These are phyloP conservation scores for Cladosporium oxysporum DNA, from an alignment of 2,329 filamentous ascomycete species.

Conservation along the genomic window DNA sequence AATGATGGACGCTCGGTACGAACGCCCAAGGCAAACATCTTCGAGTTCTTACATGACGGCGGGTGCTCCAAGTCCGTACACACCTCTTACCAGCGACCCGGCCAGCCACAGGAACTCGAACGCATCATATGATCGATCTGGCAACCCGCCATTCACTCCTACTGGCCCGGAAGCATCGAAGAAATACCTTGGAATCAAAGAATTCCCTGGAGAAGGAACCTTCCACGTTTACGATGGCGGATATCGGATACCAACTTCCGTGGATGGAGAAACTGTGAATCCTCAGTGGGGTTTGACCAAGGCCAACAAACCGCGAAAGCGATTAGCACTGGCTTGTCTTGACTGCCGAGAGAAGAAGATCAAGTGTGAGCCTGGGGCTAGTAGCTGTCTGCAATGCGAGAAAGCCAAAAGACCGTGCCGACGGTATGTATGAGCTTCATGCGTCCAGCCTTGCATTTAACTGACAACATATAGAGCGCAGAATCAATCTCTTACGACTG, in stretches of 20 bases:
- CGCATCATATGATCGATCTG: constrained; percentile 24
- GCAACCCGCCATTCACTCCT: constrained; percentile 23
- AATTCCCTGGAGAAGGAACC: constrained; percentile 32
- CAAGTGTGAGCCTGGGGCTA: constrained; percentile 87
- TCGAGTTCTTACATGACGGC: constrained; percentile 29
- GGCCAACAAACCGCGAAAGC: constrained; percentile 88
- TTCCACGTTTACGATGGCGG: constrained; percentile 38
- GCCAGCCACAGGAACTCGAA: constrained; percentile 26
- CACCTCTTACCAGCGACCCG: constrained; percentile 26
- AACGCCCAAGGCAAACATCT: constrained; percentile 28
- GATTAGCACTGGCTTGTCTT: constrained; percentile 87
- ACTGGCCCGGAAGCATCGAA: constrained; percentile 30
- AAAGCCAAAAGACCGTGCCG: constrained; percentile 86
- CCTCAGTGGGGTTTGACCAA: constrained; percentile 93
- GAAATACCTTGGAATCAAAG: constrained; percentile 37
- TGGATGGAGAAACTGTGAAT: constrained; percentile 85
- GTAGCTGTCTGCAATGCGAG: constrained; percentile 86
- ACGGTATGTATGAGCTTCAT: constrained; percentile 57
- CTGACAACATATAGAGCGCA: constrained; percentile 32
- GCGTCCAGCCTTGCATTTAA: not conserved
- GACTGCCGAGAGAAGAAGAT: constrained; percentile 97
- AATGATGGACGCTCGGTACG: constrained; percentile 25
- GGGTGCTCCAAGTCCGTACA: constrained; percentile 32
- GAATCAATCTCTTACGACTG: constrained; percentile 30
- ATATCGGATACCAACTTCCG: constrained; percentile 43